Conservation (phyloP, 257 asterid species). For the Henckelia pumila region DNA sequence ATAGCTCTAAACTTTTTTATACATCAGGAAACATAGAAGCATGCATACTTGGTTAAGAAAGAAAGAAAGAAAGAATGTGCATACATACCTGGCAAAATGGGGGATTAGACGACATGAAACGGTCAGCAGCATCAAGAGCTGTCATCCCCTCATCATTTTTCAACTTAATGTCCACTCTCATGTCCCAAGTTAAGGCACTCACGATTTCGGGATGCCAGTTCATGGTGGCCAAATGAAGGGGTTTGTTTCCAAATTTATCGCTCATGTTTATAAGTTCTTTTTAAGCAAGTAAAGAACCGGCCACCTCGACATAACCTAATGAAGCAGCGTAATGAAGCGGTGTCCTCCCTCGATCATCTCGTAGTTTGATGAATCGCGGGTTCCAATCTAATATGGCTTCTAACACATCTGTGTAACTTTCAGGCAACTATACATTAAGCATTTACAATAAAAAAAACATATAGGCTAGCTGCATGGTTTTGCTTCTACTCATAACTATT, state of each 20-base stretch:
- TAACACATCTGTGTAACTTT: conserved; percentile 26
- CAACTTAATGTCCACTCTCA: conserved; percentile 25
- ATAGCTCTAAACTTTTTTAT: too few species aligned
- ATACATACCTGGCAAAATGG: conserved; percentile 25
- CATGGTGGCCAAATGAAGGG: conserved; percentile 33
- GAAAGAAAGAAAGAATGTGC: neutral
- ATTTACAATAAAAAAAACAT: neutral
- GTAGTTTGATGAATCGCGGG: conserved; percentile 12
- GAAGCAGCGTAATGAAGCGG: conserved; percentile 34
- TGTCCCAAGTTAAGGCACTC: conserved; percentile 29
- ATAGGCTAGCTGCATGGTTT: neutral
- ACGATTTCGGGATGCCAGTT: conserved; percentile 29
- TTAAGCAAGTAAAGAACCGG: conserved; percentile 23
- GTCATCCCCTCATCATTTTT: conserved; percentile 31
- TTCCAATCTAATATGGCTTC: conserved; percentile 23
- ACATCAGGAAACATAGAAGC: too few species aligned
- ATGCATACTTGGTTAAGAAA: too few species aligned
- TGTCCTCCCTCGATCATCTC: conserved; percentile 23
- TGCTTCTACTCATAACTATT: neutral
- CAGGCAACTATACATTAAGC: neutral
- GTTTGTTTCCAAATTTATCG: conserved; percentile 33
- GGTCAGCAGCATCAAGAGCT: conserved; percentile 36
- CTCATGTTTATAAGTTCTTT: conserved; percentile 29
- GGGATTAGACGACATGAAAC: neutral
- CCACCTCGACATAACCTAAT: conserved; percentile 23